A percentile compares a stretch with the other conserved stretches of the same genome.
These are phyloP conservation scores for Fusarium domesticum DNA, from an alignment of 2,329 filamentous ascomycete species.

Conservation along the genomic window DNA sequence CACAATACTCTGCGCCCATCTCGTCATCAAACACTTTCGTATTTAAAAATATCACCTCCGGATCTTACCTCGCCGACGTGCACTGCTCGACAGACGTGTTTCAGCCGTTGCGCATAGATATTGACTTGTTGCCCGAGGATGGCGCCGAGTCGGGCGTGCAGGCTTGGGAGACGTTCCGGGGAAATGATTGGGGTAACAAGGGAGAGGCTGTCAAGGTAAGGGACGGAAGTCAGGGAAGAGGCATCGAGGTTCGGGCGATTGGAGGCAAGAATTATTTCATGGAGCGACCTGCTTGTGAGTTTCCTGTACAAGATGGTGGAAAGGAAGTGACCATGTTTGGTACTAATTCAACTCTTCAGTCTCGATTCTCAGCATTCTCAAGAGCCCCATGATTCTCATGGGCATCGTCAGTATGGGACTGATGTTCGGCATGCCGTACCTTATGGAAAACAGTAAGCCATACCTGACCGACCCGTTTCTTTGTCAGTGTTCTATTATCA, in stretches of 20 bases:
- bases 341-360: conserved; percentile 47
- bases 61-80: conserved; percentile 80
- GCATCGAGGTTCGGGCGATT: conserved; percentile 60
- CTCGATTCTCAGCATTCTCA: conserved; percentile 76
- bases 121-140: conserved; percentile 36
- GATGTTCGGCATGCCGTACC: conserved; percentile 89
- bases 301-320: not conserved
- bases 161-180: conserved; percentile 82
- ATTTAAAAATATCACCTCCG: conserved; percentile 68
- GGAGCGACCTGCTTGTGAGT: conserved; percentile 72
- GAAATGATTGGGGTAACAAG: conserved; percentile 86
- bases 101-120: conserved; percentile 76
- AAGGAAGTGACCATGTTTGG: not conserved
- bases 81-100: conserved; percentile 74
- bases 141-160: conserved; percentile 45
- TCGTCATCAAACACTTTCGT: conserved; percentile 67
- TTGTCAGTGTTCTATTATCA: not conserved
- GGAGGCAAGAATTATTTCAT: conserved; percentile 72
- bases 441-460: conserved; percentile 88
- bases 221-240: conserved; percentile 35
- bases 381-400: conserved; percentile 96
- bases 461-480: not conserved
- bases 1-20: conserved; percentile 55
- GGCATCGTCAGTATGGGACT: conserved; percentile 77
- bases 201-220: conserved; percentile 58